Conservation (phyloP, 2,329 filamentous ascomycete species). For the Clonostachys sp. region DNA sequence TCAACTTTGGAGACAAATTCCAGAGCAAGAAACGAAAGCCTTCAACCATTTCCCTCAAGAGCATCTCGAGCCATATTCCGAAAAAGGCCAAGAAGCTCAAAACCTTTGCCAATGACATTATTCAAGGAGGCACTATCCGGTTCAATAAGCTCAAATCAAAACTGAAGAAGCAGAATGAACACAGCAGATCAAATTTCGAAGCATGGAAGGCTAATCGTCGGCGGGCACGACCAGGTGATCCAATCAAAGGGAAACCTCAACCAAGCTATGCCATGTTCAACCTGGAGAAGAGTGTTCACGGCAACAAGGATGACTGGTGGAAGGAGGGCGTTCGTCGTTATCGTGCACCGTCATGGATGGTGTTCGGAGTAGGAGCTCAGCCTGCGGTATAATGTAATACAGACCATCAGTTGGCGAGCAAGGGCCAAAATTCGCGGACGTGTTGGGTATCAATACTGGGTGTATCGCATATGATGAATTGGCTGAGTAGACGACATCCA, state of each 20-base stretch:
- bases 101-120: constrained; percentile 19
- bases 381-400: no score
- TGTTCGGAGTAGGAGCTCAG: constrained; percentile 9
- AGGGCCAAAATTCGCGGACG: no score
- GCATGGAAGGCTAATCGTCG: constrained; percentile 19
- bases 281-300: constrained; percentile 11
- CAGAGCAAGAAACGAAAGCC: constrained; percentile 21
- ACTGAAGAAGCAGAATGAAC: constrained; percentile 15
- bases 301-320: constrained; percentile 30
- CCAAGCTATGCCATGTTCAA: constrained; percentile 14
- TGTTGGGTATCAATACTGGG: not conserved
- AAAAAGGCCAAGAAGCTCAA: constrained; percentile 15
- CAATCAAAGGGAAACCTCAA: constrained; percentile 14
- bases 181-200: constrained; percentile 16
- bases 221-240: constrained; percentile 12
- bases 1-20: not conserved
- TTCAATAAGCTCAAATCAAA: constrained; percentile 15
- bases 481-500: no score
- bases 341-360: constrained; percentile 22
- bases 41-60: constrained; percentile 21
- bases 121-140: constrained; percentile 13
- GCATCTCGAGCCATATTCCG: constrained; percentile 8
- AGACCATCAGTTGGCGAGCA: no score
- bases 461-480: not conserved
- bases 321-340: constrained; percentile 23